Evolutionary conservation across 768 basidiomycete species (phyloP).

Genomic region (Ramaria sp.): DNA sequence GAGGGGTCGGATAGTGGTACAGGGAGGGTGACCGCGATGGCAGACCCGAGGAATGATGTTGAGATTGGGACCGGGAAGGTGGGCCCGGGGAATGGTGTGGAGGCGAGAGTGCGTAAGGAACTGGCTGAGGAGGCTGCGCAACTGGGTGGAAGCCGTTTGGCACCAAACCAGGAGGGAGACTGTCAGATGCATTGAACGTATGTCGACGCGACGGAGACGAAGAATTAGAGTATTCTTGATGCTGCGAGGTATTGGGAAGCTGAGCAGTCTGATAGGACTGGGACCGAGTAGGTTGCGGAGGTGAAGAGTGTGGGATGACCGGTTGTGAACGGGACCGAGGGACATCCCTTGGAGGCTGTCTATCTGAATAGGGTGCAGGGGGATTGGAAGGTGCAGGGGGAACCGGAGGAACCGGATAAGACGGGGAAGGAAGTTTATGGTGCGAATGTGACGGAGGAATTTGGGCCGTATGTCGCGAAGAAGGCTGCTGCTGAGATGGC

Average conservation of each 20-base stretch:
- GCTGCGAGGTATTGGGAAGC: not conserved
- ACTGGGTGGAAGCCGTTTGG: not conserved
- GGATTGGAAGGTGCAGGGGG: not conserved
- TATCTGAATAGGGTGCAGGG: not conserved
- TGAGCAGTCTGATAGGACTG: not conserved
- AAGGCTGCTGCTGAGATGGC: not conserved
- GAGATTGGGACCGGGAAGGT: not conserved
- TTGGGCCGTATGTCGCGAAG: not conserved
- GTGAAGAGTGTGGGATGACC: not conserved
- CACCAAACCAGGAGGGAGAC: not conserved
- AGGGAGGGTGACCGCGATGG: too few relatives aligned
- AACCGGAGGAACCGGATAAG: not conserved
- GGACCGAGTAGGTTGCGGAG: not conserved
- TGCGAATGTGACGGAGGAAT: not conserved
- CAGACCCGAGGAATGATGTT: not conserved
- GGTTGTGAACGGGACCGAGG: not conserved
- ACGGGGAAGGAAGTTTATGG: not conserved
- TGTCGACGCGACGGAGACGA: not conserved
- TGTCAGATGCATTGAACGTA: not conserved
- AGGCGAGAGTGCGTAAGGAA: not conserved
- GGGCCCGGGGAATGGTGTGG: not conserved
- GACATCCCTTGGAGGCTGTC: not conserved
- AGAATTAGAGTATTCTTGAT: not conserved
- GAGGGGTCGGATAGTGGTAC: slow-evolving; percentile 1
- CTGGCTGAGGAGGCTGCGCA: not conserved